Evolutionary conservation across 768 basidiomycete species (phyloP), one percentile per base, ranked within the genome.

Genomic region (Zangia roseola): DNA sequence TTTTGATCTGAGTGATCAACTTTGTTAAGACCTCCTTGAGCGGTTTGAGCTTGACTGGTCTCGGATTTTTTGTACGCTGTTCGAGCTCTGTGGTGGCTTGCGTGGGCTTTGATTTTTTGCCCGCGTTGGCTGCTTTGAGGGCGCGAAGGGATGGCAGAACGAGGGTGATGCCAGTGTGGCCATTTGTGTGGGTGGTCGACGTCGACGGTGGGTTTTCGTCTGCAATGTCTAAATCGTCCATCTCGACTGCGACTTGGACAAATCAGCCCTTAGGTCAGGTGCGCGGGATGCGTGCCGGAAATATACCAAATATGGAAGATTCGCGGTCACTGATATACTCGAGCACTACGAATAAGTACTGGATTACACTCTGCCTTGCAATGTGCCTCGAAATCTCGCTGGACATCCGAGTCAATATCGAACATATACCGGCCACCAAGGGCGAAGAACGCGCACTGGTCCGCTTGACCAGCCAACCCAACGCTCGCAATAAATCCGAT

Each of bases 1-100:
- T 90, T 72, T 89, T 89, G 23, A 91, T 80, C 67, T 86, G 86
- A 1, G 65, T 59, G 39, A 91, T 82, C 17, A 91, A 72, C 64
- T 81, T 83, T 4, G 71, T 62, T 40, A 91, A 30, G 20, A 90
- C 85, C 67, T 88, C 89, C 59, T 83, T 88, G 56, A 91, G 72
- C 5, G 89, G 87, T 62, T 90, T 90, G 48, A 89, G 73, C 67
- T 88, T 91, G 52, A 83, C 56, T 14, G 85, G 85, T 24, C 87
- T 68, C 2, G 78, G 74, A 5, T 56, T 49, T 36, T 75, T 76
- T 1, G 8, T 52, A 4, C 26, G 52, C 16, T 58, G 47, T 53
- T 70, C 74, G 17, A 54, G 53, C 0, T 64, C 59, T 26, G 59
- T 55, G 40, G 57, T 47, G 40, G 55, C 25, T 36, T 60, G 64